Evolutionary conservation across 495 filamentous ascomycete genomes (phyloP).

Genomic region (Annulohypoxylon stygium): DNA sequence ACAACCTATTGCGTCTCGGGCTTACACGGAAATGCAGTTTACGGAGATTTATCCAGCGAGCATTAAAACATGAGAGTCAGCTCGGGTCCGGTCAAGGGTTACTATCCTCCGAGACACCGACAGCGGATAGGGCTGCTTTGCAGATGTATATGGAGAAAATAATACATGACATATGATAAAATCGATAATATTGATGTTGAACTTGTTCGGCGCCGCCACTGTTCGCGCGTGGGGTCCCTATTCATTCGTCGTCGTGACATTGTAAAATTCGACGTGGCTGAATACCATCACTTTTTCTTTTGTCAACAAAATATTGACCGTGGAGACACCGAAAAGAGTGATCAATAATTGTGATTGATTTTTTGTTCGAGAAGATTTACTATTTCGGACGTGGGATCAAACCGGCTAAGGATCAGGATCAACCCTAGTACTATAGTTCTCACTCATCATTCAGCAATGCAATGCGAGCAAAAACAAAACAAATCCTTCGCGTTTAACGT

Average conservation of each 20-base stretch:
- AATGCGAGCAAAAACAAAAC: conserved; percentile 11
- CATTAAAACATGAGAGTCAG: conserved; percentile 24
- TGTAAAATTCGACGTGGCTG: conserved; percentile 23
- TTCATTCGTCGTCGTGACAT: conserved; percentile 25
- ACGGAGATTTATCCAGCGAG: conserved; percentile 33
- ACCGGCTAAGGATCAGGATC: conserved; percentile 5
- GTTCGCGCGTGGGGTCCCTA: neutral
- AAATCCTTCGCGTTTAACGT: conserved; percentile 14
- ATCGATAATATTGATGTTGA: conserved; percentile 32
- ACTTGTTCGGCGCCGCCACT: conserved; percentile 22
- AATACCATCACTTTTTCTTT: conserved; percentile 30
- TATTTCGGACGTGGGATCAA: conserved; percentile 7
- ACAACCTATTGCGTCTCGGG: conserved; percentile 40
- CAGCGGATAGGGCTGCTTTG: conserved; percentile 26
- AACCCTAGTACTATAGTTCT: conserved; percentile 13
- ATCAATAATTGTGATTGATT: conserved; percentile 24
- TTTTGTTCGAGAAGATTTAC: conserved; percentile 20
- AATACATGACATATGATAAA: conserved; percentile 25
- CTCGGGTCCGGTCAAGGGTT: conserved; percentile 34
- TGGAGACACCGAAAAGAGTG: conserved; percentile 21
- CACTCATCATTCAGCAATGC: conserved; percentile 6
- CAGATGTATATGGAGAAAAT: conserved; percentile 25
- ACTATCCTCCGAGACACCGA: conserved; percentile 37
- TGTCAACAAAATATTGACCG: conserved; percentile 39
- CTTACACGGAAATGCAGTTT: conserved; percentile 40